These are phyloP conservation scores for Penicillium roqueforti DNA, from an alignment of 495 filamentous ascomycete species.

Conservation along the genomic window DNA sequence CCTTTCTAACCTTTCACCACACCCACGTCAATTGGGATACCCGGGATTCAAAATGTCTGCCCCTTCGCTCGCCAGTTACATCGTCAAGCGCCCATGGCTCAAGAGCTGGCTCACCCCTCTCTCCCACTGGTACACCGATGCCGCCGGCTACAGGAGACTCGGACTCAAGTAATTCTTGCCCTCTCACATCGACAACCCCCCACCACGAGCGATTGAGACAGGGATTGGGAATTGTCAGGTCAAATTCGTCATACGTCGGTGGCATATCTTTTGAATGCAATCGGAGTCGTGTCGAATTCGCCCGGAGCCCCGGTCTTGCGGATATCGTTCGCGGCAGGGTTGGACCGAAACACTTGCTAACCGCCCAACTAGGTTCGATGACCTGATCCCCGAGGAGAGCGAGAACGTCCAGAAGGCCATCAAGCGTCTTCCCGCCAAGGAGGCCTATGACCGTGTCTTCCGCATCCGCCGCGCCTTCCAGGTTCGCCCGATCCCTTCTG, in stretches of 20 bases:
- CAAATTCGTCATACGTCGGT: not conserved
- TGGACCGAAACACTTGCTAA: constrained; percentile 15
- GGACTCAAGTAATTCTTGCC: constrained; percentile 69
- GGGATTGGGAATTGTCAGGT: constrained; percentile 1
- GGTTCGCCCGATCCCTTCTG: constrained; percentile 43
- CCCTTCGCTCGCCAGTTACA: constrained; percentile 65
- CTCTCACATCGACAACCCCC: constrained; percentile 12
- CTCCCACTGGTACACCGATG: constrained; percentile 77
- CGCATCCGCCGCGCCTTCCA: constrained; percentile 93
- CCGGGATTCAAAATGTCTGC: constrained; percentile 60
- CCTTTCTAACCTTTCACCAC: constrained; percentile 26
- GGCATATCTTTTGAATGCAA: constrained; percentile 2
- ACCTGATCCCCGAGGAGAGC: constrained; percentile 87
- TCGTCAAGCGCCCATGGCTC: constrained; percentile 81
- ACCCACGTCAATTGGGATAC: constrained; percentile 36
- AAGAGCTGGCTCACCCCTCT: constrained; percentile 69
- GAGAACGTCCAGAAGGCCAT: constrained; percentile 80
- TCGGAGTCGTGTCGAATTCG: constrained; percentile 13
- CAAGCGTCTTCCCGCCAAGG: constrained; percentile 84
- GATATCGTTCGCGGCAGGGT: constrained; percentile 14
- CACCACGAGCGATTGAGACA: constrained; percentile 12
- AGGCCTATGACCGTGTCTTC: constrained; percentile 93
- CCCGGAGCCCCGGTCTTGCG: constrained; percentile 20
- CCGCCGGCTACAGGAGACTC: constrained; percentile 87
- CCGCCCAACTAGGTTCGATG: constrained; percentile 65